phyloP scores from a whole-genome alignment of 495 filamentous ascomycete genomes.

The Neurospora sp. region DNA sequence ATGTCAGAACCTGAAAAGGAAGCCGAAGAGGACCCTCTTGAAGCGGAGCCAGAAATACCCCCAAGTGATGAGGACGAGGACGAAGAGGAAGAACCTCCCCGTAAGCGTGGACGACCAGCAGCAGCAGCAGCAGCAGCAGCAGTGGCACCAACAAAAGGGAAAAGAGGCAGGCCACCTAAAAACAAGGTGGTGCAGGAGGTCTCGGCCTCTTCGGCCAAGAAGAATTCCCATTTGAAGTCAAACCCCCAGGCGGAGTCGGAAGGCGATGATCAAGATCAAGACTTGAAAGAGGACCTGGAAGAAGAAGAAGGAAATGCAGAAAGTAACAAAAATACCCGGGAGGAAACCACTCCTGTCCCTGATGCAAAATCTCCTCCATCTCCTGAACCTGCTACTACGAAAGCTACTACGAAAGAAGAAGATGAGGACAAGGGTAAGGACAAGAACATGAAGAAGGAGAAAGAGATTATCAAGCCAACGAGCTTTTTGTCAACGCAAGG shows the following conservation, averaged over 20 bases:
- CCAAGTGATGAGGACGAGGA: background rate
- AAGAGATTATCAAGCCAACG: background rate
- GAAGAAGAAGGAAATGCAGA: background rate
- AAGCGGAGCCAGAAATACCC: background rate
- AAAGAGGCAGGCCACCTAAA: background rate
- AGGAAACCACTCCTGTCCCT: background rate
- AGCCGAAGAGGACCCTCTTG: background rate
- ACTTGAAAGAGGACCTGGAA: background rate
- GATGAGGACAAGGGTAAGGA: background rate
- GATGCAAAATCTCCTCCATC: background rate
- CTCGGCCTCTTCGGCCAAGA: background rate
- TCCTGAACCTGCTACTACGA: background rate
- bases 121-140: background rate
- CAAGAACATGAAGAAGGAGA: background rate
- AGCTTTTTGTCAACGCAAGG: background rate
- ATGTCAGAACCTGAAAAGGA: background rate
- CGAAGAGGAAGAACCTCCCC: background rate
- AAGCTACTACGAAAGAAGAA: background rate
- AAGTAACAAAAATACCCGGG: constrained; percentile 1
- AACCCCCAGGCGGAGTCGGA: background rate
- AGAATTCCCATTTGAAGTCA: background rate
- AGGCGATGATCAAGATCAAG: background rate
- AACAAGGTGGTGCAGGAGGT: background rate
- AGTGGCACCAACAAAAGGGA: background rate
- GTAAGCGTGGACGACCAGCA: background rate